Percentiles rank a stretch among this genome's conserved stretches.
phyloP scores from a whole-genome alignment of 2,329 filamentous ascomycete species.

The Colletotrichum sp. region DNA sequence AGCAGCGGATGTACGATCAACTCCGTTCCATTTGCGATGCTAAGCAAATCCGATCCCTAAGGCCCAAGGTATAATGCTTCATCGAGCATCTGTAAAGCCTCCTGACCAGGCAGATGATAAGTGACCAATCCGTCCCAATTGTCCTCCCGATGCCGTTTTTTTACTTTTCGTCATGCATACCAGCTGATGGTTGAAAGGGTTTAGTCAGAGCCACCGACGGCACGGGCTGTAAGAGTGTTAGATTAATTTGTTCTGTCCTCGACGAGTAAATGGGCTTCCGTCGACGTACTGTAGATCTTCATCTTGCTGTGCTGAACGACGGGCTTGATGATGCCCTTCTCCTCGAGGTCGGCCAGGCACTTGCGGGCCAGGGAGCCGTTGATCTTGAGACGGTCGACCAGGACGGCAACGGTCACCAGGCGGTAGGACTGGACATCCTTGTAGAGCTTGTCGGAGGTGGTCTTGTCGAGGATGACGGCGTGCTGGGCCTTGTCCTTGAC shows the following conservation, averaged over 20 bases:
- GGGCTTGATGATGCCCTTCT: conserved; percentile 98
- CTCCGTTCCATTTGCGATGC: conserved; percentile 22
- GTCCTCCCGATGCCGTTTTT: conserved; percentile 12
- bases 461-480: conserved; percentile 98
- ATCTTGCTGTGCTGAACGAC: conserved; percentile 95
- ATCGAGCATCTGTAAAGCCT: conserved; percentile 23
- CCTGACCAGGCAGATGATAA: conserved; percentile 21
- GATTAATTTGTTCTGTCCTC: neutral
- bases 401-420: conserved; percentile 96
- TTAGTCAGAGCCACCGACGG: conserved; percentile 59
- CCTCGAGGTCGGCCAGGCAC: conserved; percentile 92
- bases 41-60: conserved; percentile 24
- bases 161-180: conserved; percentile 18
- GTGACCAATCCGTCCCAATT: conserved; percentile 18
- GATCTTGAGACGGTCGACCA: conserved; percentile 99
- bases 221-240: conserved; percentile 57
- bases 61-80: conserved; percentile 22
- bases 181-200: conserved; percentile 17
- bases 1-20: conserved; percentile 22
- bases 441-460: conserved; percentile 96
- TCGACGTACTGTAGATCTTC: conserved; percentile 87
- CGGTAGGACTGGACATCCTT: conserved; percentile 99
- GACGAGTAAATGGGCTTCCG: neutral
- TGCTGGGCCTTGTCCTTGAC: conserved; percentile 99
- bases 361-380: conserved; percentile 95